phyloP scores from a whole-genome alignment of 2,329 filamentous ascomycete genomes.

The Spiromastix sp. region DNA sequence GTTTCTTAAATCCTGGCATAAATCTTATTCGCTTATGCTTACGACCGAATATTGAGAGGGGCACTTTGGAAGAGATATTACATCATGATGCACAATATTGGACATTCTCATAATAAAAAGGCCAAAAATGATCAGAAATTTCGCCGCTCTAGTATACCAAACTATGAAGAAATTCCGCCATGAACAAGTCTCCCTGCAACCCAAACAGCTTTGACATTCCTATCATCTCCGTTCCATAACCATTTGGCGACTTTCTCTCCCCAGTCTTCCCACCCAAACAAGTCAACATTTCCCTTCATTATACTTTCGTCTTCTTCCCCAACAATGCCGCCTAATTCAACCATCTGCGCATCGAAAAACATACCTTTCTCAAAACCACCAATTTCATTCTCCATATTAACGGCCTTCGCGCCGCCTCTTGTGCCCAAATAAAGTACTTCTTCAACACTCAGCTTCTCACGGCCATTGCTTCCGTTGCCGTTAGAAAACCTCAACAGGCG shows the following conservation, averaged over 20 bases:
- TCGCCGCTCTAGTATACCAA: too few species aligned
- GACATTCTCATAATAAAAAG: too few species aligned
- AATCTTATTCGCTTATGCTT: too few species aligned
- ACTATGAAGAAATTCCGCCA: too few species aligned
- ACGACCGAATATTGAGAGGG: too few species aligned
- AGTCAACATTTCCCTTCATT: constrained; percentile 52
- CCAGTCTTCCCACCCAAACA: constrained; percentile 91
- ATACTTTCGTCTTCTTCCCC: constrained; percentile 21
- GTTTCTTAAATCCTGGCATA: too few species aligned
- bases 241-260: constrained; percentile 82
- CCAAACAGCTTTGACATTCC: constrained; percentile 84
- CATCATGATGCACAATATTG: too few species aligned
- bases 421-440: constrained; percentile 84
- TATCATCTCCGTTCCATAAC: constrained; percentile 87
- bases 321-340: constrained; percentile 48
- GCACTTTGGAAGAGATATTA: too few species aligned
- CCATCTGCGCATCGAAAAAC: constrained; percentile 83
- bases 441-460: constrained; percentile 61
- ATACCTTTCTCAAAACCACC: constrained; percentile 78
- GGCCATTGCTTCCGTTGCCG: constrained; percentile 14
- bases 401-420: constrained; percentile 70
- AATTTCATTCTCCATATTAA: constrained; percentile 61
- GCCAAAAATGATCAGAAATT: too few species aligned
- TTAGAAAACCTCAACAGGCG: constrained; percentile 53
- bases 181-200: constrained; percentile 77